These are phyloP conservation scores for Colletotrichum spinosum DNA, from an alignment of 2,329 filamentous ascomycete species.

Conservation along the genomic window DNA sequence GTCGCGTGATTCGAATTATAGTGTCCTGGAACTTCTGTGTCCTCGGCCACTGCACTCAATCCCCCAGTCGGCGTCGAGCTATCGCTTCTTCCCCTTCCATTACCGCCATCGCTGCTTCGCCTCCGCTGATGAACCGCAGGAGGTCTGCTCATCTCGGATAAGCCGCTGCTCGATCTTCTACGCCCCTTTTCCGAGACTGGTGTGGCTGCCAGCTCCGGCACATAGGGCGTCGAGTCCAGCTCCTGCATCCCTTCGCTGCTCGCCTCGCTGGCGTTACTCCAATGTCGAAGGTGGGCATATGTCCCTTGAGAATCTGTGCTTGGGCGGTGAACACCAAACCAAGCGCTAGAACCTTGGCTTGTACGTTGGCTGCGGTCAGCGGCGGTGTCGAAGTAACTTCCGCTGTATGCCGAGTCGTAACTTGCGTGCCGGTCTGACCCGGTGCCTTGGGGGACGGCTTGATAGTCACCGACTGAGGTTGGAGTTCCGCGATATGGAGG, in stretches of 20 bases:
- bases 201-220: slow-evolving; percentile 52
- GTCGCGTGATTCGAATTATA: slow-evolving; percentile 55
- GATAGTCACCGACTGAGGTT: slow-evolving; percentile 33
- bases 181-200: slow-evolving; percentile 42
- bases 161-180: slow-evolving; percentile 44
- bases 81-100: slow-evolving; percentile 40
- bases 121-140: slow-evolving; percentile 42
- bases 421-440: slow-evolving; percentile 44
- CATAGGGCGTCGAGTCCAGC: slow-evolving; percentile 49
- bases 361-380: slow-evolving; percentile 38
- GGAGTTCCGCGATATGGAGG: slow-evolving; percentile 27
- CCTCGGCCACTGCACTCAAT: slow-evolving; percentile 54
- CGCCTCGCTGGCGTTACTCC: slow-evolving; percentile 58
- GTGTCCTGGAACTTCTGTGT: slow-evolving; percentile 57
- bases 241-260: slow-evolving; percentile 52
- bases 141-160: slow-evolving; percentile 39
- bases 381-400: slow-evolving; percentile 46
- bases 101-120: slow-evolving; percentile 42
- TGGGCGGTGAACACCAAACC: slow-evolving; percentile 40
- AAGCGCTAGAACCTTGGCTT: slow-evolving; percentile 40
- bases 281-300: slow-evolving; percentile 53
- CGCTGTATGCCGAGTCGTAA: slow-evolving; percentile 43
- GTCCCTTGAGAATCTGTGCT: slow-evolving; percentile 54
- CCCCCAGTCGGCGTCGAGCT: slow-evolving; percentile 38
- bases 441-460: slow-evolving; percentile 34